Percentiles rank a stretch among this genome's conserved stretches.
phyloP scores from a whole-genome alignment of 345 rosid species.

The Salix arbutifolia region DNA sequence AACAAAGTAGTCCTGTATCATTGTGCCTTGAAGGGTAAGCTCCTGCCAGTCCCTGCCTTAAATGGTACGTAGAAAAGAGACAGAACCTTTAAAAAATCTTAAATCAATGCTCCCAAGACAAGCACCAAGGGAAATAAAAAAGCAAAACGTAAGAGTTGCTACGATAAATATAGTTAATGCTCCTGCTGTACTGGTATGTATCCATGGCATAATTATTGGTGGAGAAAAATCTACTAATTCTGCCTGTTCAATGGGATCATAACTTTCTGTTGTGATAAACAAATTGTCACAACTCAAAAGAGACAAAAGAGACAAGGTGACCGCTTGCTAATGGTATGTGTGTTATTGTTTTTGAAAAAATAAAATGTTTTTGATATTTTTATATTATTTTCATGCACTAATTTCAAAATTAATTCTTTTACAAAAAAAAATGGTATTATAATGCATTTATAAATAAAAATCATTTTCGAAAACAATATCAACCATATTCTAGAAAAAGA shows the following conservation, averaged over 20 bases:
- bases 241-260: neutral
- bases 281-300: neutral
- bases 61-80: neutral
- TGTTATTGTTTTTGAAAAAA: no score
- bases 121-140: neutral
- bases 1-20: constrained; percentile 41
- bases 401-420: no score
- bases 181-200: neutral
- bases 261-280: neutral
- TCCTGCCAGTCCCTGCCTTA: constrained; percentile 47
- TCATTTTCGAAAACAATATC: no score
- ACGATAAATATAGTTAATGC: neutral
- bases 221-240: neutral
- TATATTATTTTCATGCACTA: no score
- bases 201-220: neutral
- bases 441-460: no score
- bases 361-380: no score
- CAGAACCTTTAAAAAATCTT: neutral
- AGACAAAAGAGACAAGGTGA: no score
- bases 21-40: constrained; percentile 35
- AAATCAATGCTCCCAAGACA: neutral
- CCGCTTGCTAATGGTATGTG: no score
- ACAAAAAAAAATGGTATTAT: no score
- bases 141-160: no score
- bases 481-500: no score